These are phyloP conservation scores for Bonia amplexicaulis DNA, from an alignment of 176 grass and related monocot species.

Conservation along the genomic window DNA sequence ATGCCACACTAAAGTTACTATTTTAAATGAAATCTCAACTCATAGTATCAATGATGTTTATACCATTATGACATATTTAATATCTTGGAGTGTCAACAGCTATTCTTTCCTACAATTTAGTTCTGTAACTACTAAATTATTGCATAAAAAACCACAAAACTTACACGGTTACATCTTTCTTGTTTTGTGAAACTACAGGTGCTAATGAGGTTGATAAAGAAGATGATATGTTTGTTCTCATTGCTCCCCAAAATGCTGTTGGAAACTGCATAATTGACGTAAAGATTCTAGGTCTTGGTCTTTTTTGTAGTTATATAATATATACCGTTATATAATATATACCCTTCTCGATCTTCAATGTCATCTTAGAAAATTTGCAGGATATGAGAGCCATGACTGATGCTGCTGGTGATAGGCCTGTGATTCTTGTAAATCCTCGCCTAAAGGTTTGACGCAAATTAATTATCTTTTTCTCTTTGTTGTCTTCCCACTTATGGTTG, in stretches of 20 bases:
- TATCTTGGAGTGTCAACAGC: background rate
- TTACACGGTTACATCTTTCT: background rate
- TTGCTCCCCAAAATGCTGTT: constrained; percentile 99
- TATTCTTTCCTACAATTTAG: background rate
- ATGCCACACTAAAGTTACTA: background rate
- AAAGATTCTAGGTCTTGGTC: constrained; percentile 23
- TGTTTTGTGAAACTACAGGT: constrained; percentile 50
- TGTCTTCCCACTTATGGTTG: background rate
- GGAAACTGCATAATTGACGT: constrained; percentile 99
- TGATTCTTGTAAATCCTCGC: constrained; percentile 95
- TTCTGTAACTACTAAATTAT: background rate
- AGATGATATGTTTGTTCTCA: constrained; percentile 93
- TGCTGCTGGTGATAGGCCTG: constrained; percentile 79
- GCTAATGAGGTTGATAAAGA: constrained; percentile 71
- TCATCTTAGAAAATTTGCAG: constrained; percentile 29
- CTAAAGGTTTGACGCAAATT: constrained; percentile 57
- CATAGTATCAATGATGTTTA: background rate
- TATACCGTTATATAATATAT: constrained; percentile 9
- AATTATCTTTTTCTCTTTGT: background rate
- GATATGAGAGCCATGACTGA: constrained; percentile 92
- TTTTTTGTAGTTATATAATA: constrained; percentile 12
- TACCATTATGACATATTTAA: background rate
- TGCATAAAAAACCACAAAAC: background rate
- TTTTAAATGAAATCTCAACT: background rate
- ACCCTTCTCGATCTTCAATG: background rate